phyloP scores from a whole-genome alignment of 805 yeast species.

The Candida ipomoeae region DNA sequence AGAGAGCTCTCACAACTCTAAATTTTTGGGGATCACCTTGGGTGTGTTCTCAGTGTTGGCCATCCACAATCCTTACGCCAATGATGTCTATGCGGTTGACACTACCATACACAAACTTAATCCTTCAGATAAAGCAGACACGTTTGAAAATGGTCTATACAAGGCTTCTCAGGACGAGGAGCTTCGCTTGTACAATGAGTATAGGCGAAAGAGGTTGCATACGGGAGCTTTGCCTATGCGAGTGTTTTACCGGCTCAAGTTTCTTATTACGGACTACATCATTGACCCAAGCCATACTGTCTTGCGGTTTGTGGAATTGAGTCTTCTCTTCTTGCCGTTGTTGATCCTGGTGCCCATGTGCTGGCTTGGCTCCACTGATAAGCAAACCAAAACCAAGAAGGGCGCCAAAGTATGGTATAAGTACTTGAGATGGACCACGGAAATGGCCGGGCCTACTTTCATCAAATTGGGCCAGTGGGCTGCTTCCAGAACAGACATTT shows the following conservation, averaged over 20 bases:
- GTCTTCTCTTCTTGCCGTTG: constrained; percentile 67
- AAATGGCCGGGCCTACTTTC: constrained; percentile 88
- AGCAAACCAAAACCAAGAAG: constrained; percentile 35
- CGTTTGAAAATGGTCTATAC: constrained; percentile 67
- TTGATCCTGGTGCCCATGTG: constrained; percentile 61
- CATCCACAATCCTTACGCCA: constrained; percentile 3
- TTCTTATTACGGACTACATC: constrained; percentile 47
- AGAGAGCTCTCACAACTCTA: no score
- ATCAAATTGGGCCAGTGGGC: constrained; percentile 98
- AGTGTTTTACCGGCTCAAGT: constrained; percentile 38
- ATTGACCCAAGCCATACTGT: constrained; percentile 68
- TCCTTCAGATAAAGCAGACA: constrained; percentile 51
- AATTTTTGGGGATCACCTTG: constrained; percentile 6
- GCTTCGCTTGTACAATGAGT: constrained; percentile 29
- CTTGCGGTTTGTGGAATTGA: constrained; percentile 64
- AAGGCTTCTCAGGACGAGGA: constrained; percentile 57
- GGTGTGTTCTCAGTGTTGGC: constrained; percentile 8
- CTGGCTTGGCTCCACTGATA: constrained; percentile 46
- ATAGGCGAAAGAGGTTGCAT: constrained; percentile 25
- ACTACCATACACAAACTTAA: constrained; percentile 32
- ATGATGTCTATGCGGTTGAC: constrained; percentile 10
- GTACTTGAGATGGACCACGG: constrained; percentile 61
- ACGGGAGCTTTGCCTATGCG: constrained; percentile 25
- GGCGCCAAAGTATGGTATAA: constrained; percentile 74
- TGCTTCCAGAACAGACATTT: constrained; percentile 91